phyloP scores from a whole-genome alignment of 129 eudicot genomes.

The Artemisia annua region DNA sequence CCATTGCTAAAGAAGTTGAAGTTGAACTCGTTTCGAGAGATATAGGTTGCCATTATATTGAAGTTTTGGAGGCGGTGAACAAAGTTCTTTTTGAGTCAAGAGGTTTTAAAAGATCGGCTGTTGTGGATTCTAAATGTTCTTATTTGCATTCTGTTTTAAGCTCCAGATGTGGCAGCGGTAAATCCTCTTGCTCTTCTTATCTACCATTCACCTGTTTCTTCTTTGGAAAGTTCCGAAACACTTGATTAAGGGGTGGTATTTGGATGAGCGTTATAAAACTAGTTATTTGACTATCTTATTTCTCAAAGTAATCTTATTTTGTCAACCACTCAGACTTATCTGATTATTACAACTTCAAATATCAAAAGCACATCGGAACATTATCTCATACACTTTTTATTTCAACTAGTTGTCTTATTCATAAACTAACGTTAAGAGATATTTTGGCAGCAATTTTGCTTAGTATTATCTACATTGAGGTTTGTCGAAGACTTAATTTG shows the following conservation, averaged over 20 bases:
- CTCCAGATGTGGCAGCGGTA: slow-evolving; percentile 80
- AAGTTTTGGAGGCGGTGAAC: slow-evolving; percentile 89
- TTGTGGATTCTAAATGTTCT: slow-evolving; percentile 78
- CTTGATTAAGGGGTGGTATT: neutral
- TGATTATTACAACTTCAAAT: too few species aligned
- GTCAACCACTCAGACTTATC: too few species aligned
- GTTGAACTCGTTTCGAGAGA: slow-evolving; percentile 79
- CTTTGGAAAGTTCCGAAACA: neutral
- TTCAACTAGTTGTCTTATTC: too few species aligned
- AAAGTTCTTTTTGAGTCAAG: slow-evolving; percentile 66
- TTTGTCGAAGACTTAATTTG: slow-evolving; percentile 84
- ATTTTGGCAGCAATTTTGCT: slow-evolving; percentile 76
- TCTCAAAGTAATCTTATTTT: too few species aligned
- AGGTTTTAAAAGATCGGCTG: slow-evolving; percentile 72
- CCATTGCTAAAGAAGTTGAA: slow-evolving; percentile 79
- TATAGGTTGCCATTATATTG: slow-evolving; percentile 80
- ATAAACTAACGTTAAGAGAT: slow-evolving; percentile 18
- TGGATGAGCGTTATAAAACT: neutral
- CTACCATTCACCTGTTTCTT: too few species aligned
- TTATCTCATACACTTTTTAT: too few species aligned
- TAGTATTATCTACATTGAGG: slow-evolving; percentile 86
- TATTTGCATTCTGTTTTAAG: slow-evolving; percentile 80
- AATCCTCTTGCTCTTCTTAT: slow-evolving; percentile 16
- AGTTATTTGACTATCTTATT: too few species aligned
- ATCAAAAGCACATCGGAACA: too few species aligned